Evolutionary conservation across 495 filamentous ascomycete genomes (phyloP).

Genomic region (Aspergillus egyptiacus): DNA sequence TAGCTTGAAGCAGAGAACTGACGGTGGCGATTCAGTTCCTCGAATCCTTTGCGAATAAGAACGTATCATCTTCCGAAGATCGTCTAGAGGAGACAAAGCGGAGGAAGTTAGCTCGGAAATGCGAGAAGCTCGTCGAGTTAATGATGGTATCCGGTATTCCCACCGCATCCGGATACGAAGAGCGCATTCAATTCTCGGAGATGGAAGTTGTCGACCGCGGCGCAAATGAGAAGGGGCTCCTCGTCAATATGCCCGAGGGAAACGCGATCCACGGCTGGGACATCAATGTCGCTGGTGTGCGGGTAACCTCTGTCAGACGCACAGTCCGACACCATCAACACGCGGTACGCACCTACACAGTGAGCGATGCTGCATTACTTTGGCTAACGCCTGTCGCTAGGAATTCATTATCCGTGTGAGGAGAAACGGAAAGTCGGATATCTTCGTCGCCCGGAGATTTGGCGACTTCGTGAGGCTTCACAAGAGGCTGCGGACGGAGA

Average conservation of each 20-base stretch:
- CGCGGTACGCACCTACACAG: constrained; percentile 61
- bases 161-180: constrained; percentile 94
- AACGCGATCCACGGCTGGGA: constrained; percentile 93
- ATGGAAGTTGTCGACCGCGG: constrained; percentile 92
- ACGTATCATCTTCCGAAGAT: constrained; percentile 95
- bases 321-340: constrained; percentile 88
- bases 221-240: constrained; percentile 80
- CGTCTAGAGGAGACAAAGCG: constrained; percentile 93
- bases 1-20: neutral
- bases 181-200: constrained; percentile 91
- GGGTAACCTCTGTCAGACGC: constrained; percentile 72
- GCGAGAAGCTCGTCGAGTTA: constrained; percentile 88
- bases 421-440: constrained; percentile 59
- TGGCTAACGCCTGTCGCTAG: constrained; percentile 32
- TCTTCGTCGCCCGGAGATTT: constrained; percentile 79
- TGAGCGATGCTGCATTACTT: neutral
- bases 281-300: constrained; percentile 88
- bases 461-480: constrained; percentile 80
- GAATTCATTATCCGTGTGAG: constrained; percentile 88
- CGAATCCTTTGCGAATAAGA: constrained; percentile 95
- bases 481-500: constrained; percentile 70
- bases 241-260: constrained; percentile 82
- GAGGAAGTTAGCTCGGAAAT: constrained; percentile 84
- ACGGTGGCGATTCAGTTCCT: constrained; percentile 59
- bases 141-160: constrained; percentile 99